phyloP scores from a whole-genome alignment of 1,139 yeast species.

The Yamadazyma songkhlaensis region DNA sequence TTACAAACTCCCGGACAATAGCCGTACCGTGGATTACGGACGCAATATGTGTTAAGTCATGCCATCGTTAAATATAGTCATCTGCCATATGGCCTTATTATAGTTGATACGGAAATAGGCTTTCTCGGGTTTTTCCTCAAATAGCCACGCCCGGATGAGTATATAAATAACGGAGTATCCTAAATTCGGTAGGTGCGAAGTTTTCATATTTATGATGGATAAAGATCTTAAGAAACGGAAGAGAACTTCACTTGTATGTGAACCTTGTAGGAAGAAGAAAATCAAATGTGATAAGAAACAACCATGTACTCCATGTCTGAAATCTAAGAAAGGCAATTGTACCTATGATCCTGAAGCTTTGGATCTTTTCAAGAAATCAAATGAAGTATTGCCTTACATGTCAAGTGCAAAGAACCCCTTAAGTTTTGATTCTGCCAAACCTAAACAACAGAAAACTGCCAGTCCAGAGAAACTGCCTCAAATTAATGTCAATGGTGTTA shows the following conservation, averaged over 20 bases:
- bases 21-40: too few relatives aligned
- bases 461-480: background rate
- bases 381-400: constrained; percentile 19
- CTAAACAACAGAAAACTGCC: too few relatives aligned
- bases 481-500: background rate
- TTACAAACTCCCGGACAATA: too few relatives aligned
- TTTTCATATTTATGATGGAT: background rate
- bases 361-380: constrained; percentile 1
- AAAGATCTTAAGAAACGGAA: constrained; percentile 20
- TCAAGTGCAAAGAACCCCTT: constrained; percentile 26
- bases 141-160: too few relatives aligned
- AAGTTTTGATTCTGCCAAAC: constrained; percentile 5
- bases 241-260: constrained; percentile 35
- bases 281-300: constrained; percentile 34
- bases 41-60: too few relatives aligned
- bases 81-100: too few relatives aligned
- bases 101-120: too few relatives aligned
- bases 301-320: constrained; percentile 38
- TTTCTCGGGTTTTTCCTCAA: too few relatives aligned
- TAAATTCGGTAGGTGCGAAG: too few relatives aligned
- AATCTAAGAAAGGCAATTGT: constrained; percentile 23
- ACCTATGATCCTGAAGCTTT: constrained; percentile 21
- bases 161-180: too few relatives aligned
- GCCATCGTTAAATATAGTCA: too few relatives aligned
- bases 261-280: constrained; percentile 33